Evolutionary conservation across 2,329 filamentous ascomycete genomes (phyloP), one percentile per base, ranked within the genome.

Genomic region (Aspergillus nomiae): DNA sequence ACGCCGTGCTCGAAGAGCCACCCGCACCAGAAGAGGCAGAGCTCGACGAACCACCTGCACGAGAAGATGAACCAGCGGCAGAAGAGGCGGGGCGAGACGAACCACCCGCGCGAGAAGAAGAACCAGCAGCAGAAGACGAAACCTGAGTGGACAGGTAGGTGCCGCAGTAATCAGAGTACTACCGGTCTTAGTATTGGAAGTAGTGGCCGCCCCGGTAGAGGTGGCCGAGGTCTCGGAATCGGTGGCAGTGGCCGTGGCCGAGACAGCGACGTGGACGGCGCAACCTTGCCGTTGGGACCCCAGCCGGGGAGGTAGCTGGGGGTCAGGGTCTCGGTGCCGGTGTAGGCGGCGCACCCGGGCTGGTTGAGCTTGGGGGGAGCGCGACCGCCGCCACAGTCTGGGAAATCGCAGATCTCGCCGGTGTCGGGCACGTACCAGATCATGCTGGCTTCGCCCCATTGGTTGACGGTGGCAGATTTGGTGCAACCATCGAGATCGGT

Each of bases 321-420:
- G 1, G 48, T 51, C 48, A 51, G 9, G 28, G 48, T 51, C 28
- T 60, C 67, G 0, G 73, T 72, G 9, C 72, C 73, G 8, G 64
- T 63, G 60, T 74, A 74, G 10, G 26, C 24, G 0, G 71, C 69
- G 50, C 89, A 91, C 2, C 88, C 88, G 0, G 88, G 88, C 26
- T 87, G 84, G 30, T 82, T 84, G 19, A 84, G 86, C 80, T 87
- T 90, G 64, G 87, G 85, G 3, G 88, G 86, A 10, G 87, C 89
- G 53, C 85, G 82, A 60, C 88, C 89, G 67, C 89, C 89, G 62
- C 89, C 88, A 76, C 89, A 90, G 83, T 90, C 88, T 68, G 88
- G 82, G 65, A 86, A 72, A 12, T 81, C 80, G 82, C 89, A 90
- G 72, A 90, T 80, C 79, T 90, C 87, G 72, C 87, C 87, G 21